Conservation (phyloP, 2,329 filamentous ascomycete genomes). For the Diaporthe sp. region DNA sequence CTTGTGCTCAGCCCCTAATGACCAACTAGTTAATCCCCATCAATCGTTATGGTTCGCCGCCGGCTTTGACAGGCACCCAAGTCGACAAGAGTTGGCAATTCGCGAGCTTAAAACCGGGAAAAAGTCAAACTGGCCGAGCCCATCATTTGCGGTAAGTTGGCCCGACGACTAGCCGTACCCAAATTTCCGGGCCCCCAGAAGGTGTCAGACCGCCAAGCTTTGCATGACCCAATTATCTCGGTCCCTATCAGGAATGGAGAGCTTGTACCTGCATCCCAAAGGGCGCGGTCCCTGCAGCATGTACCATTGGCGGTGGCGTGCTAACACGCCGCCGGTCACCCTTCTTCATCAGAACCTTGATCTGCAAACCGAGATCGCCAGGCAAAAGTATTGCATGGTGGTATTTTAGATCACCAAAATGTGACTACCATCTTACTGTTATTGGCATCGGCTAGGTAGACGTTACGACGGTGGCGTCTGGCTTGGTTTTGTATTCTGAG, state of each 20-base stretch:
- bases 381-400: background rate
- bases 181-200: slow-evolving; percentile 32
- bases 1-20: background rate
- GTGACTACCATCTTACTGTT: background rate
- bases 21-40: background rate
- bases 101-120: slow-evolving; percentile 29
- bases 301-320: slow-evolving; percentile 19
- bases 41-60: background rate
- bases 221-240: slow-evolving; percentile 25
- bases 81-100: slow-evolving; percentile 14
- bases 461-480: background rate
- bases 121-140: slow-evolving; percentile 26
- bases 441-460: background rate
- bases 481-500: background rate
- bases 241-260: slow-evolving; percentile 24
- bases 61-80: background rate
- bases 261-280: slow-evolving; percentile 20
- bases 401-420: background rate
- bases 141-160: slow-evolving; percentile 15
- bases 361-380: slow-evolving; percentile 4
- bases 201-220: slow-evolving; percentile 29
- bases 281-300: slow-evolving; percentile 30
- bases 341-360: slow-evolving; percentile 19
- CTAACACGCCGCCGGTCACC: slow-evolving; percentile 14
- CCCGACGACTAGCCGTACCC: slow-evolving; percentile 23